A percentile compares a stretch with the other conserved stretches of the same genome.
These are phyloP conservation scores for Didymella pinodella DNA, from an alignment of 2,329 filamentous ascomycete species.

Conservation along the genomic window DNA sequence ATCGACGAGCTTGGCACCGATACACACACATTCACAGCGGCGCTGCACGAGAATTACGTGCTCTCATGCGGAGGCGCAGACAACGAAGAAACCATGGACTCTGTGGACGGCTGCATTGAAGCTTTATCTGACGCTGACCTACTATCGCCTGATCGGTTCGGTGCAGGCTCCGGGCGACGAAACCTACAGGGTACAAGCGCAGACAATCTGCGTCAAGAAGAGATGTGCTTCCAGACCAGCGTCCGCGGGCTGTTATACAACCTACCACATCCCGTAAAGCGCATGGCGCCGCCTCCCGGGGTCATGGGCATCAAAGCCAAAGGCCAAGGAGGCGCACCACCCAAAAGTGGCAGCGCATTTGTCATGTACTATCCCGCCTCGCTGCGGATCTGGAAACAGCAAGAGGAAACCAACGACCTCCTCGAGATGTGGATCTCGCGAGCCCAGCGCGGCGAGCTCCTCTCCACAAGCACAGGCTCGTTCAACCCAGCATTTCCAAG, in stretches of 20 bases:
- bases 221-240: constrained; percentile 91
- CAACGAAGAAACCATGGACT: constrained; percentile 72
- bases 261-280: constrained; percentile 84
- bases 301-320: constrained; percentile 47
- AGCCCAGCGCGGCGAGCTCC: constrained; percentile 56
- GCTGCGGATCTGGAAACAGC: constrained; percentile 81
- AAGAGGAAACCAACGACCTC: constrained; percentile 80
- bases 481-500: constrained; percentile 27
- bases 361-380: constrained; percentile 94
- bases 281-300: constrained; percentile 53
- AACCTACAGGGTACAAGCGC: constrained; percentile 60
- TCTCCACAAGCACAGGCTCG: constrained; percentile 34
- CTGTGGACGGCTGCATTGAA: constrained; percentile 84
- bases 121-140: constrained; percentile 88
- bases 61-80: constrained; percentile 76
- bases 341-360: constrained; percentile 67
- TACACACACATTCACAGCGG: constrained; percentile 85
- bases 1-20: constrained; percentile 95
- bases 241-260: constrained; percentile 86
- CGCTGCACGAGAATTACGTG: constrained; percentile 91
- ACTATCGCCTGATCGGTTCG: constrained; percentile 77
- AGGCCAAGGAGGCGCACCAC: constrained; percentile 30
- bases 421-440: constrained; percentile 73
- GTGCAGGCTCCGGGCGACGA: constrained; percentile 61
- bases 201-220: constrained; percentile 86